Conservation (phyloP, 176 grass and related monocot species). For the Avena eriantha region DNA sequence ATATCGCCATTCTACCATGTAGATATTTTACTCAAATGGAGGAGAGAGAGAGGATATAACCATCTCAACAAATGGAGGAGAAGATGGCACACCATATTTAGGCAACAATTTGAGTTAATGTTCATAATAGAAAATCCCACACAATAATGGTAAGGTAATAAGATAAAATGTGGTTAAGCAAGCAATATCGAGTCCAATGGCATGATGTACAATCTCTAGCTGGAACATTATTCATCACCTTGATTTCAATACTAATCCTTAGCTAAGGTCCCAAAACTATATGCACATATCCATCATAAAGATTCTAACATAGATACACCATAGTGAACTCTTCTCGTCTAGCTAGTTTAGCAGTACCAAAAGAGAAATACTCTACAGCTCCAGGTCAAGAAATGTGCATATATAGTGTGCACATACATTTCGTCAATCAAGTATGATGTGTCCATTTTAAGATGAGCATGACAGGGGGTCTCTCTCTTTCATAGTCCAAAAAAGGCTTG, state of each 20-base stretch:
- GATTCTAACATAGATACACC: conserved; percentile 9
- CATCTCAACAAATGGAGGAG: not conserved
- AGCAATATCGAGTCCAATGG: not conserved
- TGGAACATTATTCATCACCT: not conserved
- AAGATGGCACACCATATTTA: not conserved
- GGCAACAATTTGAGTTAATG: not conserved
- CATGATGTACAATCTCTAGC: too few relatives aligned
- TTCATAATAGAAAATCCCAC: not conserved
- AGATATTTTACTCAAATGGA: not conserved
- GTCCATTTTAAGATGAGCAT: not conserved
- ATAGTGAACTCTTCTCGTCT: not conserved
- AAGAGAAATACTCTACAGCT: not conserved
- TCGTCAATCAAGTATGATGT: not conserved
- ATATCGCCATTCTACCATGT: not conserved
- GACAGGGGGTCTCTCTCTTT: not conserved
- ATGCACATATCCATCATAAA: conserved; percentile 35
- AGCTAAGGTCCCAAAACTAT: conserved; percentile 34
- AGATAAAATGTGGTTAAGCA: not conserved
- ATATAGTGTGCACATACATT: conserved; percentile 23
- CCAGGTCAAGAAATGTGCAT: conserved; percentile 12
- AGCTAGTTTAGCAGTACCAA: conserved; percentile 37
- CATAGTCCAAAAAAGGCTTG: not conserved
- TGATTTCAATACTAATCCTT: not conserved
- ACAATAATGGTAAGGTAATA: not conserved
- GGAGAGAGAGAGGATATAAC: not conserved